phyloP scores from a whole-genome alignment of 805 yeast species.

The Grigorovia yakushimaensis region DNA sequence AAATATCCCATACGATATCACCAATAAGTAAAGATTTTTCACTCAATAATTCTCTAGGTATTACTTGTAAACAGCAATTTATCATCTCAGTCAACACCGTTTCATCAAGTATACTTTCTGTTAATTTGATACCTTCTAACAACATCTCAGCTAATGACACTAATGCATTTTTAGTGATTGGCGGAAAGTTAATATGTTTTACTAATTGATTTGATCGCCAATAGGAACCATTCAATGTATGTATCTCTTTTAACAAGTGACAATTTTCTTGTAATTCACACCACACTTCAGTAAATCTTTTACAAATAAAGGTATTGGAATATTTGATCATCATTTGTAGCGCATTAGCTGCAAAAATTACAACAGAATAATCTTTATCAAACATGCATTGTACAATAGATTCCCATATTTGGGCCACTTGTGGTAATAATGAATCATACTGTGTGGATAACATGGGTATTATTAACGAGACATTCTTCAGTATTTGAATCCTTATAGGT shows the following conservation, averaged over 20 bases:
- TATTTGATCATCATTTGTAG: slow-evolving; percentile 12
- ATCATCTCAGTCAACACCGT: slow-evolving; percentile 16
- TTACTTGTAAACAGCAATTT: slow-evolving; percentile 14
- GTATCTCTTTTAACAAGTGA: slow-evolving; percentile 7
- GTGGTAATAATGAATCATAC: slow-evolving; percentile 23
- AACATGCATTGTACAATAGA: slow-evolving; percentile 13
- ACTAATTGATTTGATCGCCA: not conserved
- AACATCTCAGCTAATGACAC: slow-evolving; percentile 14
- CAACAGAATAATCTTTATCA: slow-evolving; percentile 17
- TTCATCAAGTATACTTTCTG: slow-evolving; percentile 18
- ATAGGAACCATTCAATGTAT: not conserved
- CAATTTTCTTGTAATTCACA: slow-evolving; percentile 10
- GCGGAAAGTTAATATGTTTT: slow-evolving; percentile 12
- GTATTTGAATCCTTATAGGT: slow-evolving; percentile 44
- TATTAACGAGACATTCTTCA: slow-evolving; percentile 37
- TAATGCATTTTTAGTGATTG: slow-evolving; percentile 16
- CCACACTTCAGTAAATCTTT: slow-evolving; percentile 25
- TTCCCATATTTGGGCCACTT: slow-evolving; percentile 26
- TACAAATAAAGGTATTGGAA: slow-evolving; percentile 21
- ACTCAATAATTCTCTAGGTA: slow-evolving; percentile 13
- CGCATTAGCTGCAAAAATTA: slow-evolving; percentile 17
- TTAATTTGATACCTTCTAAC: slow-evolving; percentile 18
- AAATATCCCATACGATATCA: slow-evolving; percentile 20
- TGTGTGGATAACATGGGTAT: slow-evolving; percentile 47
- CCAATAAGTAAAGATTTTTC: slow-evolving; percentile 15